These are phyloP conservation scores for Pleoardoris graminearum DNA, from an alignment of 2,329 filamentous ascomycete species.

Conservation along the genomic window DNA sequence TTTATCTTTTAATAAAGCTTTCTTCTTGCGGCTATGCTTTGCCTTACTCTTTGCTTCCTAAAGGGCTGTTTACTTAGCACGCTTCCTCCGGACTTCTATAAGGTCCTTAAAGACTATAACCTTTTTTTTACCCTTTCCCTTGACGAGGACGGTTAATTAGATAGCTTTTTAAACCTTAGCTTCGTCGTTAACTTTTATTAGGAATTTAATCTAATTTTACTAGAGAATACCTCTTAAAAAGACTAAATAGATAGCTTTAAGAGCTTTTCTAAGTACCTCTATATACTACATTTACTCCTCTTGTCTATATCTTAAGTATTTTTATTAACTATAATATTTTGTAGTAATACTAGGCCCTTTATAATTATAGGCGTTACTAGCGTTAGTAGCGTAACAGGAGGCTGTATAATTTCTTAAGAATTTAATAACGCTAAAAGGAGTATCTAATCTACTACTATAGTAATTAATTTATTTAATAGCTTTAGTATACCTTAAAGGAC, in stretches of 20 bases:
- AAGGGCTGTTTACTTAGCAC: not conserved
- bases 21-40: not conserved
- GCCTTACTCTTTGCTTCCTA: not conserved
- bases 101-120: constrained; percentile 3
- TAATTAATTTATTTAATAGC: constrained; percentile 16
- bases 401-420: constrained; percentile 4
- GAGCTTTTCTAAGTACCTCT: constrained; percentile 12
- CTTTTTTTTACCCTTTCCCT: not conserved
- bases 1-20: not conserved
- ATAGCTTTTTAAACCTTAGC: constrained; percentile 24
- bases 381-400: constrained; percentile 20
- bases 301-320: constrained; percentile 12
- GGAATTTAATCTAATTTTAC: constrained; percentile 27
- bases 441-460: constrained; percentile 10
- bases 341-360: constrained; percentile 15
- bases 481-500: constrained; percentile 27
- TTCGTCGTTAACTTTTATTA: constrained; percentile 30
- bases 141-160: constrained; percentile 16
- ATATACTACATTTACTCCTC: constrained; percentile 16
- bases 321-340: constrained; percentile 12
- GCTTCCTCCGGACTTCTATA: not conserved
- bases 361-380: constrained; percentile 12
- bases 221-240: constrained; percentile 23
- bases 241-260: constrained; percentile 24
- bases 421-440: not conserved